Base-by-base conservation (phyloP, 2,329 filamentous ascomycete species). In the Colletotrichum aenigma region DNA sequence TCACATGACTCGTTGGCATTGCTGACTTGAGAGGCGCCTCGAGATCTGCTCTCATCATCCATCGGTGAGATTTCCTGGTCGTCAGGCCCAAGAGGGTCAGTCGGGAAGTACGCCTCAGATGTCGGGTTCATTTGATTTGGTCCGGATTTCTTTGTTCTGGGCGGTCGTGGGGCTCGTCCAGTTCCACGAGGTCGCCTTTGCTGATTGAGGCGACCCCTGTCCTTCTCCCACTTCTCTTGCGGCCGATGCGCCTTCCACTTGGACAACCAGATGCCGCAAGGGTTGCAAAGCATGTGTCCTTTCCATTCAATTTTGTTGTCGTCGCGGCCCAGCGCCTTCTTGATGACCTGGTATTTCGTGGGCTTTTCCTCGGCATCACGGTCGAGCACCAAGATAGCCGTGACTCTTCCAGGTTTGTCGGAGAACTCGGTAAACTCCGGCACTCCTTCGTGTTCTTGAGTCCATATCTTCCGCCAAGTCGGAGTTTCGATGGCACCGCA, bases 401-500 rank as follows among this genome's bases (percentile, higher is more conserved):
- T 94, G 62, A 96, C 91, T 66, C 90, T 90, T 2, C 94, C 93
- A 62, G 94, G 93, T 79, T 93, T 93, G 75, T 94, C 92, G 0
- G 93, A 94, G 70, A 93, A 92, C 74, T 95, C 92, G 62, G 94
- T 89, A 75, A 93, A 91, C 4, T 91, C 89, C 1, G 95, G 95
- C 36, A 89, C 89, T 2, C 95, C 96, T 18, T 91, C 87, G 61
- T 93, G 89, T 9, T 94, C 89, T 80, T 95, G 95, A n/a, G 93
- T 92, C 89, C 94, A 98, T 15, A 97, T 95, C 81, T 96, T 97
- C 76, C 97, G 93, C 97, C 97, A 99, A 0, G 96, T 98, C 0
- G 96, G 95, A 1, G 97, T 99, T 80, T 98, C 95, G 73, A 99
- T 98, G 8, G 96, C 94, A 7, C 97, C 97, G 80, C 97, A 99